Evolutionary conservation across 202 grass and related monocot genomes (phyloP), one percentile per base, ranked within the genome.

Genomic region (Schoenoplectus tabernaemontani): DNA sequence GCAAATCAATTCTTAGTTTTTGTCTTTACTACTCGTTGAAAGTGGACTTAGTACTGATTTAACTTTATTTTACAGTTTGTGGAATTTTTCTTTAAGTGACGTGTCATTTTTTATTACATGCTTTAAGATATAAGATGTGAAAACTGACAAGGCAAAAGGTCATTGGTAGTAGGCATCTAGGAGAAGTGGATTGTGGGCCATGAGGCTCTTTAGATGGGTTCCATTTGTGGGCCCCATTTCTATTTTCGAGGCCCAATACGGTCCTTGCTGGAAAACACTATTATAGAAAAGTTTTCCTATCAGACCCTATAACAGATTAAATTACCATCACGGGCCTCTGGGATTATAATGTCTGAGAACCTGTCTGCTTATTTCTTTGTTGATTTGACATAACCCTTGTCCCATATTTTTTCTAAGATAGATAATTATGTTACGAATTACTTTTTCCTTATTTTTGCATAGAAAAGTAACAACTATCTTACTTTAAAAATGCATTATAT

Each of bases 1-100:
- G 44, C 43, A 13, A n/a, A n/a, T n/a, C n/a, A 51, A 72, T 72
- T 28, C 67, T 48, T 72, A 72, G 46, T 72, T 72, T 72, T 72
- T 72, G 43, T 72, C 43, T 72, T 51, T 72, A 72, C 43, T 72
- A 28, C 37, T 69, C 9, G 4, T 3, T 17, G 7, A 17, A 72
- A 72, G 24, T 19, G 42, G 33, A 44, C 22, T 48, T 48, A 4
- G 42, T n/a, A 72, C 68, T 72, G 11, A 72, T 32, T 16, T 72
- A 10, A 15, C 67, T 71, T 68, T 71, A 37, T 26, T 47, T 48
- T 71, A 48, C 22, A 47, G 22, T 23, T 66, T 20, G 2, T 66
- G 2, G 22, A n/a, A n/a, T n/a, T 72, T 50, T 26, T 48, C 5
- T 71, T 15, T 15, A 30, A 26, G 41, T 70, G 24, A 50, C 43